These are phyloP conservation scores for Dipodascus geniculatus DNA, from an alignment of 805 yeast genomes.

Conservation along the genomic window DNA sequence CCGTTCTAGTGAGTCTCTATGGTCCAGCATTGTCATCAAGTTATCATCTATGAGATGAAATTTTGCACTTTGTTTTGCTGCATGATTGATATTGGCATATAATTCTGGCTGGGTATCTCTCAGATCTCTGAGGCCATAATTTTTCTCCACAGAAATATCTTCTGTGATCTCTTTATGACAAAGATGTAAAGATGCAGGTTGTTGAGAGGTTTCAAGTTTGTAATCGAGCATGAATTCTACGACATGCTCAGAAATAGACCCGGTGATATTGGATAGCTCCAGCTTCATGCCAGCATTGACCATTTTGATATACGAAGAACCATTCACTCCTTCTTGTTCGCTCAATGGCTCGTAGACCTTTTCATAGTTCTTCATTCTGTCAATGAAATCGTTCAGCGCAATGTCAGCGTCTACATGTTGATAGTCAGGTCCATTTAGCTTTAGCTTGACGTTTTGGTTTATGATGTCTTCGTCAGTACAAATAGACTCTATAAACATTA, in stretches of 20 bases:
- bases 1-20: neutral
- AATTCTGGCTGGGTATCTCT: neutral
- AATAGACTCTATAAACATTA: constrained; percentile 86
- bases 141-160: neutral
- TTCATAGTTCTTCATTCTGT: constrained; percentile 65
- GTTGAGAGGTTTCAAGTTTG: no score
- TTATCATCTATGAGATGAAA: neutral
- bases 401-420: constrained; percentile 50
- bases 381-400: constrained; percentile 61
- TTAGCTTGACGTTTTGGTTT: constrained; percentile 76
- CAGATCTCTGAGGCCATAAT: neutral
- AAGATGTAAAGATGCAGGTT: no score
- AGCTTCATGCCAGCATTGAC: neutral
- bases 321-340: neutral
- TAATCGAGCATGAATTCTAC: neutral
- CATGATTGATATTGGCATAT: no score
- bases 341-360: constrained; percentile 21
- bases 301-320: neutral
- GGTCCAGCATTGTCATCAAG: neutral
- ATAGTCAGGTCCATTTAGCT: constrained; percentile 79
- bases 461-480: constrained; percentile 71
- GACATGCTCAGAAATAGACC: neutral
- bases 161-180: no score
- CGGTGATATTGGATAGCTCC: neutral
- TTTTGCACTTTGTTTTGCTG: neutral